A percentile compares a stretch with the other conserved stretches of the same genome.
Evolutionary conservation across 2,329 filamentous ascomycete genomes (phyloP).

Genomic region (Calonectria hongkongensis): DNA sequence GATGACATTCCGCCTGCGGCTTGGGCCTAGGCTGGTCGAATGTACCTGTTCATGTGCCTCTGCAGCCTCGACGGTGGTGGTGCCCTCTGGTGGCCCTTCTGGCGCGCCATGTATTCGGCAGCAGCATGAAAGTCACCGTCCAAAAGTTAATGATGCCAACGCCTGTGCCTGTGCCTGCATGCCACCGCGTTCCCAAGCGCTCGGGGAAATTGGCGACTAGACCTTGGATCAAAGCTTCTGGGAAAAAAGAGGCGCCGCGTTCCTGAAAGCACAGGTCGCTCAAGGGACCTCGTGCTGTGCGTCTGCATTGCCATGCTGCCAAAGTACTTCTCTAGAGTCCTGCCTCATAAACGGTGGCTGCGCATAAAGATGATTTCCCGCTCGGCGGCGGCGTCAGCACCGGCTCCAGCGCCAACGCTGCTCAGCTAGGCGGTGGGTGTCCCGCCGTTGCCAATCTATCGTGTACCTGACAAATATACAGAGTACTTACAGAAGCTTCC

Average conservation of each 20-base stretch:
- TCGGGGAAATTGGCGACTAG: slow-evolving; percentile 18
- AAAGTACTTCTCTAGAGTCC: slow-evolving; percentile 1
- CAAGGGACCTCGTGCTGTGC: slow-evolving; percentile 25
- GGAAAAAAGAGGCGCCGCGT: slow-evolving; percentile 30
- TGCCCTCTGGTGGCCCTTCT: background rate
- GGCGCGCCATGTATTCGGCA: slow-evolving; percentile 22
- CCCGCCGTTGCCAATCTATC: slow-evolving; percentile 19
- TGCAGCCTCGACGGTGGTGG: slow-evolving; percentile 4
- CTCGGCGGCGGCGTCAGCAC: slow-evolving; percentile 43
- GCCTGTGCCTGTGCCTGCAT: slow-evolving; percentile 26
- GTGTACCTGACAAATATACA: background rate
- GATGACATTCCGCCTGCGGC: slow-evolving; percentile 27
- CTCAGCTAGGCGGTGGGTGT: slow-evolving; percentile 31
- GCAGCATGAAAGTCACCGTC: slow-evolving; percentile 30
- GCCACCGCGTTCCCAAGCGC: slow-evolving; percentile 22
- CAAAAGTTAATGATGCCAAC: slow-evolving; percentile 19
- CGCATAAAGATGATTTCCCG: slow-evolving; percentile 47
- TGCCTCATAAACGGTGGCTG: slow-evolving; percentile 22
- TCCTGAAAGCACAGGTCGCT: slow-evolving; percentile 37
- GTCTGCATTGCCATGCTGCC: slow-evolving; percentile 22
- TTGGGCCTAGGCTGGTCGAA: slow-evolving; percentile 29
- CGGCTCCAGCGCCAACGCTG: slow-evolving; percentile 40
- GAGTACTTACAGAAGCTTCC: slow-evolving; percentile 1
- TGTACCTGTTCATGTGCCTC: slow-evolving; percentile 24
- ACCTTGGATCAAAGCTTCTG: slow-evolving; percentile 29